Evolutionary conservation across 306 rosid species (phyloP).

Genomic region (Prunus campanulata): DNA sequence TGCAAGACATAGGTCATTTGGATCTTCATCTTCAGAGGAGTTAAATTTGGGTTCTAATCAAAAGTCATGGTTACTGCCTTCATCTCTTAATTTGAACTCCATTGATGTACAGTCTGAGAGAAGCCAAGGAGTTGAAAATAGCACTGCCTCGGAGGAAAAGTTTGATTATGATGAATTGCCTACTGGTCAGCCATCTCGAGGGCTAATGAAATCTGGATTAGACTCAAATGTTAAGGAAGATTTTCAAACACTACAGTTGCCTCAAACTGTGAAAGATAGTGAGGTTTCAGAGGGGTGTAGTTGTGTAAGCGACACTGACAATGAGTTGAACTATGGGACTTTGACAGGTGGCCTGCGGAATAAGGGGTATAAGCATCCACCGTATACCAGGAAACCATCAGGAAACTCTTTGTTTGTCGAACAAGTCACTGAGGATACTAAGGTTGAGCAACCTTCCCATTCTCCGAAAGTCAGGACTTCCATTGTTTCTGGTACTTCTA

Average conservation of each 20-base stretch:
- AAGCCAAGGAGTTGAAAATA: slow-evolving; percentile 28
- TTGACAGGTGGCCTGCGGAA: slow-evolving; percentile 89
- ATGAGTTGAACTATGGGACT: slow-evolving; percentile 52
- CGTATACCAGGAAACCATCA: slow-evolving; percentile 38
- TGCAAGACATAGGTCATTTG: slow-evolving; percentile 32
- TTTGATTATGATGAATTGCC: slow-evolving; percentile 31
- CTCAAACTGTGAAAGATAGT: slow-evolving; percentile 29
- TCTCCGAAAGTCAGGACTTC: slow-evolving; percentile 33
- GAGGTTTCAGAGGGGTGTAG: slow-evolving; percentile 31
- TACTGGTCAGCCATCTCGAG: slow-evolving; percentile 30
- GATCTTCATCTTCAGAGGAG: slow-evolving; percentile 47
- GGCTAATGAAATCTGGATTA: slow-evolving; percentile 24
- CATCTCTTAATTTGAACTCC: neutral
- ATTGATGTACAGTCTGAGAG: slow-evolving; percentile 15
- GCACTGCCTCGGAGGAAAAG: slow-evolving; percentile 25
- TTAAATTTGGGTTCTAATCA: neutral
- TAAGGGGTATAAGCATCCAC: slow-evolving; percentile 49
- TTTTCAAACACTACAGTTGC: slow-evolving; percentile 19
- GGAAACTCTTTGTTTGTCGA: slow-evolving; percentile 28
- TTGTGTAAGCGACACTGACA: slow-evolving; percentile 31
- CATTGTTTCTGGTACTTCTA: slow-evolving; percentile 30
- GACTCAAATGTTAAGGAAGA: slow-evolving; percentile 24
- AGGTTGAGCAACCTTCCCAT: slow-evolving; percentile 42
- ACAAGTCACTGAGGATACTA: slow-evolving; percentile 29
- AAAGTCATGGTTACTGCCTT: neutral